Base-by-base conservation (phyloP, 2,329 filamentous ascomycete species). In the Paecilomyces dactylethromorphus region DNA sequence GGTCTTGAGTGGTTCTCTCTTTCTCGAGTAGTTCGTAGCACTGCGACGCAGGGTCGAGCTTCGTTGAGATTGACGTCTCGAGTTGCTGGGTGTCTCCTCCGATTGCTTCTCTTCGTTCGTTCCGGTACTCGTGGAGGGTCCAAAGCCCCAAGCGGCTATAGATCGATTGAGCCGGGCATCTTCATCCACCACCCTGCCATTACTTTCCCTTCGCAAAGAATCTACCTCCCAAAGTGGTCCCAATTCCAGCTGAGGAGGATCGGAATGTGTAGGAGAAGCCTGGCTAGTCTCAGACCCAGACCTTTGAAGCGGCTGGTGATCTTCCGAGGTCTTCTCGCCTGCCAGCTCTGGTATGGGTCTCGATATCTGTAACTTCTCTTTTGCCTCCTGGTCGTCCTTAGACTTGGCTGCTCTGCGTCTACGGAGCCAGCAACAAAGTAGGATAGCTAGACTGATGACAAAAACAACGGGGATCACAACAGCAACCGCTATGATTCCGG, bases 401-500 rank as follows among this genome's bases (percentile, higher is more conserved):
- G 10, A 63, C 68, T 32, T 67, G 65, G 64, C 52, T n/a, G 64
- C 59, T 58, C 59, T 64, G 58, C 70, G 69, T 54, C 69, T 66
- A 51, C 68, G 71, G 54, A 70, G 71, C 67, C 70, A 71, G 60
- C 71, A 69, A 56, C 67, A 73, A 57, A 75, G 70, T 8, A 75
- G 60, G 33, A 72, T 64, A 7, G 70, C 56, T 31, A 65, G 45
- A 49, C 66, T 69, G 22, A 68, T 59, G 11, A 73, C 57, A 12
- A 71, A 64, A 10, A 67, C 72, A 6, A 71, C 54, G 2, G 73
- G 73, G n/a, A 74, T 64, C 21, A 75, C 65, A 2, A 76, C 66
- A 3, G 71, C 69, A 51, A 74, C 69, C 1, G 68, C 71, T 49
- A 75, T 74, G n/a, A 75, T 70, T 3, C 70, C 70, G 49, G 71